These are phyloP conservation scores for Yamadazyma sp. DNA, from an alignment of 805 yeast genomes.

Conservation along the genomic window DNA sequence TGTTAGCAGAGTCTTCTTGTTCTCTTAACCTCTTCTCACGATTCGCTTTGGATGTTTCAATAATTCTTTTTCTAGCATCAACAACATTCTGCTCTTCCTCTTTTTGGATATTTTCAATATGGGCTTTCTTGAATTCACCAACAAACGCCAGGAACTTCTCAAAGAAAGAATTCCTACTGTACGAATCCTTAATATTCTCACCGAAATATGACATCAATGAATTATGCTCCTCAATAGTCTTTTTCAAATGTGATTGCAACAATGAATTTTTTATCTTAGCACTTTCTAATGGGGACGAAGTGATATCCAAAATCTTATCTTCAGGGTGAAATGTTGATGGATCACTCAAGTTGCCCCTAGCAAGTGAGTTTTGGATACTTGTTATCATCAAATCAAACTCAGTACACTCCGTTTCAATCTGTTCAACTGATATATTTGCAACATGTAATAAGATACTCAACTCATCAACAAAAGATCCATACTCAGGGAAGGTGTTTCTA, in stretches of 20 bases:
- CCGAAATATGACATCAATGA: slow-evolving; percentile 81
- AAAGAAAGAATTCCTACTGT: slow-evolving; percentile 68
- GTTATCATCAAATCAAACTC: slow-evolving; percentile 58
- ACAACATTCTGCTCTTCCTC: slow-evolving; percentile 72
- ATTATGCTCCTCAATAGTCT: slow-evolving; percentile 64
- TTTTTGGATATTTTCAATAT: slow-evolving; percentile 67
- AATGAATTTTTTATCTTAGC: slow-evolving; percentile 71
- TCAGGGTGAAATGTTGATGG: slow-evolving; percentile 75
- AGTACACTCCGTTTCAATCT: slow-evolving; percentile 67
- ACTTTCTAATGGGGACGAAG: slow-evolving; percentile 65
- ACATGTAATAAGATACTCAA: slow-evolving; percentile 55
- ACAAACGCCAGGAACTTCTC: slow-evolving; percentile 77
- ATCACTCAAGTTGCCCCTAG: slow-evolving; percentile 83
- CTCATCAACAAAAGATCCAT: slow-evolving; percentile 73
- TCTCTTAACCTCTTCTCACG: slow-evolving; percentile 5
- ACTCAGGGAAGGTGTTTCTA: slow-evolving; percentile 80
- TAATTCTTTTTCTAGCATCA: slow-evolving; percentile 32
- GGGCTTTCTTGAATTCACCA: slow-evolving; percentile 74
- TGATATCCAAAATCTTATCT: slow-evolving; percentile 63
- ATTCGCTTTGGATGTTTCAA: slow-evolving; percentile 23
- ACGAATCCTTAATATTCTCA: slow-evolving; percentile 75
- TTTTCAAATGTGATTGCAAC: slow-evolving; percentile 58
- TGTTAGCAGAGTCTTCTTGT: slow-evolving; percentile 5
- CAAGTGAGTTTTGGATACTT: slow-evolving; percentile 71
- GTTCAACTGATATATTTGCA: slow-evolving; percentile 78